Conservation (phyloP, 2,329 filamentous ascomycete species). For the Fusarium proliferatum region DNA sequence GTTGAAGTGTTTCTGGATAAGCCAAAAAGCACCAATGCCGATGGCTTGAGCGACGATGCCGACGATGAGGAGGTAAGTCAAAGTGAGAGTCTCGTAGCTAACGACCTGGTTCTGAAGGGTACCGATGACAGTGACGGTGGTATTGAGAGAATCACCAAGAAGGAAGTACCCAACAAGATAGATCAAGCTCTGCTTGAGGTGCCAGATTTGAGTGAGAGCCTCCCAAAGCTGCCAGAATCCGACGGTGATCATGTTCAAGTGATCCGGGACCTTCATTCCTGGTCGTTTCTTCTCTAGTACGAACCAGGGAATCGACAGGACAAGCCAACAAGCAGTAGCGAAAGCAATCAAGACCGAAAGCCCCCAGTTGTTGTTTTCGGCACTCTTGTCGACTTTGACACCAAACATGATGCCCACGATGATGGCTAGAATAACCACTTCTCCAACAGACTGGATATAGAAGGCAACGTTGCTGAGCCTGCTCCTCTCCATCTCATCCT, state of each 20-base stretch:
- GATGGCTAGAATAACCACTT: constrained; percentile 71
- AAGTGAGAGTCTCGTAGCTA: constrained; percentile 70
- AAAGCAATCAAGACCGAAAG: constrained; percentile 74
- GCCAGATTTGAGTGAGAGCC: constrained; percentile 70
- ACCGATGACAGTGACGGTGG: constrained; percentile 74
- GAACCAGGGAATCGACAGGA: constrained; percentile 75
- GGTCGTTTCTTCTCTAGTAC: constrained; percentile 71
- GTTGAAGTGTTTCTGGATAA: constrained; percentile 67
- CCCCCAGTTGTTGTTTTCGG: constrained; percentile 73
- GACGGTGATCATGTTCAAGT: constrained; percentile 63
- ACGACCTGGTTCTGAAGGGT: constrained; percentile 75
- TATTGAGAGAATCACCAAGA: constrained; percentile 76
- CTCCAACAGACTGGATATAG: constrained; percentile 70
- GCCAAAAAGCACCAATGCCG: constrained; percentile 72
- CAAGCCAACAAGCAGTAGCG: constrained; percentile 71
- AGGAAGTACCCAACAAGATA: constrained; percentile 76
- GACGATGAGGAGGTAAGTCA: constrained; percentile 75
- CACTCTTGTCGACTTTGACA: constrained; percentile 67
- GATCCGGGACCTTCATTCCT: constrained; percentile 57
- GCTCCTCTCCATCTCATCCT: constrained; percentile 72
- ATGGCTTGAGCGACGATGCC: constrained; percentile 71
- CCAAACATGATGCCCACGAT: constrained; percentile 73
- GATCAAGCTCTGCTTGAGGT: constrained; percentile 72
- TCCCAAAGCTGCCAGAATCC: constrained; percentile 71
- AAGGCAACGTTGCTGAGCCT: constrained; percentile 72